A percentile compares a stretch with the other conserved stretches of the same genome.
Conservation (phyloP, 208 protist genomes). For the Acanthamoeba quina region DNA sequence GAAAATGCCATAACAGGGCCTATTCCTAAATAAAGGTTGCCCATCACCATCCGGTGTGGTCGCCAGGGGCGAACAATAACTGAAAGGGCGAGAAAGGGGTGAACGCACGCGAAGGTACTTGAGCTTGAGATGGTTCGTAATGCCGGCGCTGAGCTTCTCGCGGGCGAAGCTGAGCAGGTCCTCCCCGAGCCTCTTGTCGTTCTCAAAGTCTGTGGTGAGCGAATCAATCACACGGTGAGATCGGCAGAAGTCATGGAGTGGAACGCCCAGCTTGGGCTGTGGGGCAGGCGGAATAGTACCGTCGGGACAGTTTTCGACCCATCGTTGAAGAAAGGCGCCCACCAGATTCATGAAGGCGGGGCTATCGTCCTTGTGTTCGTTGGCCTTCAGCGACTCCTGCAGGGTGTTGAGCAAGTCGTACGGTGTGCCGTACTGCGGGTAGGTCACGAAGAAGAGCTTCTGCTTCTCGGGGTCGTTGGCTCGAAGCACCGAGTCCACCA, state of each 20-base stretch:
- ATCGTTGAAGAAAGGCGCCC: not conserved
- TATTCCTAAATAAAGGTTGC: too few relatives aligned
- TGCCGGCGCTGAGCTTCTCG: not conserved
- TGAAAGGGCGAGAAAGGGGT: too few relatives aligned
- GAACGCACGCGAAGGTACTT: slow-evolving; percentile 22
- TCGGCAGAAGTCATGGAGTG: not conserved
- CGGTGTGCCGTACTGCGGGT: not conserved
- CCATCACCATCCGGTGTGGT: too few relatives aligned
- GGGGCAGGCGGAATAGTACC: too few relatives aligned
- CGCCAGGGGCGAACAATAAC: too few relatives aligned
- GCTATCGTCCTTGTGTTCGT: not conserved
- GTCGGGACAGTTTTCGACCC: not conserved
- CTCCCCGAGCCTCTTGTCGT: slow-evolving; percentile 5
- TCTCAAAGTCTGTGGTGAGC: not conserved
- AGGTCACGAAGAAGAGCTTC: slow-evolving; percentile 46
- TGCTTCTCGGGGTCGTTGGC: slow-evolving; percentile 28
- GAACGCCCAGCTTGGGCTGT: not conserved
- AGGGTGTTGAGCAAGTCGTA: not conserved
- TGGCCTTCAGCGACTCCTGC: not conserved
- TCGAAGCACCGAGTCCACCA: not conserved
- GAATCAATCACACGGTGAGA: not conserved
- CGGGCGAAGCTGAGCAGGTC: not conserved
- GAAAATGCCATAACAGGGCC: too few relatives aligned
- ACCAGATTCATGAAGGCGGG: not conserved
- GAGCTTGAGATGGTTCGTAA: not conserved